phyloP scores from a whole-genome alignment of 257 asterid species.

The Echium plantagineum region DNA sequence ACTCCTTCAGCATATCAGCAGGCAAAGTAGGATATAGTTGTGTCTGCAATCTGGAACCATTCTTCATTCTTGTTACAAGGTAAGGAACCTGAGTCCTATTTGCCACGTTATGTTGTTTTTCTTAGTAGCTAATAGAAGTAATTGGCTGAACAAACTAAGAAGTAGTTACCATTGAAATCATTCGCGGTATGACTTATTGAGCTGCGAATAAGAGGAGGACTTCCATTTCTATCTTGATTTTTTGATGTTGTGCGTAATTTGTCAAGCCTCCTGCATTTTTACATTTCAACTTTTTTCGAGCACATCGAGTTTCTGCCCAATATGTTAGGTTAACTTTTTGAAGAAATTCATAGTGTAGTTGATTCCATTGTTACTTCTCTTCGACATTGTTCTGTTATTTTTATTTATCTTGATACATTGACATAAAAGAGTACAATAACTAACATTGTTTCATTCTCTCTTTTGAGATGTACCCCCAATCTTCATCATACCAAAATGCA shows the following conservation, averaged over 20 bases:
- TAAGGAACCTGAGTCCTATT: conserved; percentile 43
- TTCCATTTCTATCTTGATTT: too few species aligned
- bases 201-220: background rate
- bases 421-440: conserved; percentile 17
- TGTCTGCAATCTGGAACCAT: background rate
- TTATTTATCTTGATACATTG: background rate
- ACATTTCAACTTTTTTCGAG: background rate
- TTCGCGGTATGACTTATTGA: background rate
- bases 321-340: background rate
- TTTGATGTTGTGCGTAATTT: too few species aligned
- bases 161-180: background rate
- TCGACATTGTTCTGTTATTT: background rate
- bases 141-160: too few species aligned
- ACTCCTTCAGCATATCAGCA: background rate
- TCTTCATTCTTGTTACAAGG: conserved; percentile 39
- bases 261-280: background rate
- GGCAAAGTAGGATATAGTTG: background rate
- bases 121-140: background rate
- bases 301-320: background rate
- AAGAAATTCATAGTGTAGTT: background rate
- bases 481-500: conserved; percentile 99
- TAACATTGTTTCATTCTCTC: conserved; percentile 95
- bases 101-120: conserved; percentile 7
- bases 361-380: background rate
- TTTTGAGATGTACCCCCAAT: conserved; percentile 95